Base-by-base conservation (phyloP, 345 rosid genomes). In the Limnanthes douglasii region DNA sequence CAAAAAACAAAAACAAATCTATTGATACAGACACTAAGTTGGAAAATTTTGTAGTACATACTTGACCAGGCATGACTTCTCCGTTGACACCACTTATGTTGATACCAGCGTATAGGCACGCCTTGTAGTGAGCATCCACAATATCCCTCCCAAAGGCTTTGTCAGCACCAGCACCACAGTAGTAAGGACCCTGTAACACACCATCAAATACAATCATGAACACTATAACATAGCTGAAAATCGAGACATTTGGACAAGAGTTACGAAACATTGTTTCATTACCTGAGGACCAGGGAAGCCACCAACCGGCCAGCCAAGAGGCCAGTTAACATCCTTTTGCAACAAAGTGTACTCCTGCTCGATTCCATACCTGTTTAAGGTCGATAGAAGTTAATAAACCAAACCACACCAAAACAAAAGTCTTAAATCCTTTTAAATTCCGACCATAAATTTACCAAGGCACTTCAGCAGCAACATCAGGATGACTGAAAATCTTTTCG, bases 1-100 rank as follows among this genome's bases (percentile, higher is more conserved):
- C 4, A 0, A 10, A n/a, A 8, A 17, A 6, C 17, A 15, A 37
- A 29, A 40, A 14, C 26, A 15, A 5, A 34, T 31, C 5, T 31
- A 21, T 31, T 17, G 27, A 10, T 29, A 29, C 10, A 10, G 32
- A 12, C 5, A 26, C 4, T 23, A 7, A 3, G 2, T 5, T 11
- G 14, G 8, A 3, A 1, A 28, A 40, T 1, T 11, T 7, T n/a
- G 4, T 0, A 1, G 11, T 3, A 0, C 16, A 3, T 41, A 82
- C 86, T 64, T 78, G 93, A 4, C 82, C 85, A 0, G 95, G 88
- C 95, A 84, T 84, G 9, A 84, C 93, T 56, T 84, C 95, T 0
- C 85, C 93, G 15, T 84, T 79, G 46, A 73, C 73, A 11, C 95
- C 95, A 17, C 85, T 66, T 31, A 84, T 63, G 54, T 60, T 61